Percentiles rank a stretch among this genome's conserved stretches.
Evolutionary conservation across 2,329 filamentous ascomycete species (phyloP).

Genomic region (Penicillium brevicompactum): DNA sequence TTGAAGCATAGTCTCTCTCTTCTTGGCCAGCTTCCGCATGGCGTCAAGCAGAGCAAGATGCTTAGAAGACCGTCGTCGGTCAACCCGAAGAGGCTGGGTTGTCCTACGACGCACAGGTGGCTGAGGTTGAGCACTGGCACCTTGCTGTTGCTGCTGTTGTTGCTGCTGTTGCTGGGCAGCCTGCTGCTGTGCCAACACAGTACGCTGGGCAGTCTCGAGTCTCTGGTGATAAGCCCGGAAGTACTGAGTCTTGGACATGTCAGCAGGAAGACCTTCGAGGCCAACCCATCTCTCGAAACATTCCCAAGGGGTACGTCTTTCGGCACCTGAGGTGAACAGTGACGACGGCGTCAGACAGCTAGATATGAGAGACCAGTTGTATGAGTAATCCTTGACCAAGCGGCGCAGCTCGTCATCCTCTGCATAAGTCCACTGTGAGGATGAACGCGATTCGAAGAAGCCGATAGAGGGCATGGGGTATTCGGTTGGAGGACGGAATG

Average conservation of each 20-base stretch:
- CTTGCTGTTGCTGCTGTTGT: constrained; percentile 54
- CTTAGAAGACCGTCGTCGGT: constrained; percentile 81
- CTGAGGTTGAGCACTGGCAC: constrained; percentile 56
- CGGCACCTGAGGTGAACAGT: constrained; percentile 78
- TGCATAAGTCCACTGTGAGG: constrained; percentile 86
- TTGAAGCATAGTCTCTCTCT: constrained; percentile 79
- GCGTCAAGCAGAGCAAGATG: constrained; percentile 88
- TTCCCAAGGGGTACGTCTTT: constrained; percentile 94
- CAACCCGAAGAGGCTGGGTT: constrained; percentile 76
- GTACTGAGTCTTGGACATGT: constrained; percentile 94
- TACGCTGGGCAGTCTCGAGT: constrained; percentile 64
- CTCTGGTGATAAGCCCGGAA: constrained; percentile 75
- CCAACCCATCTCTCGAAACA: constrained; percentile 97
- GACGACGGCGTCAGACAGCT: constrained; percentile 75
- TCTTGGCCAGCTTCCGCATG: constrained; percentile 94
- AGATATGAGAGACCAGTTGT: constrained; percentile 96
- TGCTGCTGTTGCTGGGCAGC: constrained; percentile 51
- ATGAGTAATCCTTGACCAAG: constrained; percentile 87
- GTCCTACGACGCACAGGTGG: constrained; percentile 68
- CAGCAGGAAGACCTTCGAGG: constrained; percentile 83
- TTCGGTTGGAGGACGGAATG: constrained; percentile 90
- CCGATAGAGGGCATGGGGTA: constrained; percentile 84
- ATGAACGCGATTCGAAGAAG: constrained; percentile 84
- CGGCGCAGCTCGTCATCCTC: constrained; percentile 89
- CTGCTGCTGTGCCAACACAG: constrained; percentile 60